A percentile compares a stretch with the other conserved stretches of the same genome.
Evolutionary conservation across 1,284 basidiomycete genomes (phyloP).

Genomic region (Xerocomus amazonicus): DNA sequence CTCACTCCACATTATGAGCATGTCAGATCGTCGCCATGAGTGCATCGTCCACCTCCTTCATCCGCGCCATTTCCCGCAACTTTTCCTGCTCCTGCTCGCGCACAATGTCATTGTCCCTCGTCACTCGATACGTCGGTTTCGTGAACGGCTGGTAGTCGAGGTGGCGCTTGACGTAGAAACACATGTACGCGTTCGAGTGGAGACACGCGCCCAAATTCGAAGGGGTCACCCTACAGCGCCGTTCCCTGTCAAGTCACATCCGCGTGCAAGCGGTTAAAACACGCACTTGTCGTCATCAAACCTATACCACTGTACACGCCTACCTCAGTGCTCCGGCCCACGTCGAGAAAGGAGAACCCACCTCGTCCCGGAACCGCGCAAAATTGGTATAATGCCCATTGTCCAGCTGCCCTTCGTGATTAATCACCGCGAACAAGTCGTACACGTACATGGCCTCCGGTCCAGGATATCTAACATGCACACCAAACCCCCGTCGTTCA

Average conservation of each 20-base stretch:
- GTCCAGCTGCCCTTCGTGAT: slow-evolving; percentile 92
- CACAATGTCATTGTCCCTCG: slow-evolving; percentile 62
- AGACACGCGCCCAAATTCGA: slow-evolving; percentile 68
- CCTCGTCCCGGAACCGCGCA: slow-evolving; percentile 73
- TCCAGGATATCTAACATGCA: slow-evolving; percentile 42
- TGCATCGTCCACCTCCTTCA: slow-evolving; percentile 62
- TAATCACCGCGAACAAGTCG: slow-evolving; percentile 91
- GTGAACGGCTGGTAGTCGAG: slow-evolving; percentile 74
- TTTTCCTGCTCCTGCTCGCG: slow-evolving; percentile 49
- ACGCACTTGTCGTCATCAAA: slow-evolving; percentile 90
- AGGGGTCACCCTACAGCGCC: slow-evolving; percentile 56
- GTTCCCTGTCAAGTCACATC: background rate
- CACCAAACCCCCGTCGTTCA: background rate
- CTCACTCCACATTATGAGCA: too few species aligned
- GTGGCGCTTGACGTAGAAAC: slow-evolving; percentile 86
- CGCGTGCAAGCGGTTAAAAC: background rate
- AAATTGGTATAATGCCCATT: slow-evolving; percentile 94
- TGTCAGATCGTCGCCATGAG: slow-evolving; percentile 43
- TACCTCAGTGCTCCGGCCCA: background rate
- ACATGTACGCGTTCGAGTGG: slow-evolving; percentile 79
- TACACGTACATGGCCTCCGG: slow-evolving; percentile 81
- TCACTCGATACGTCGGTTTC: slow-evolving; percentile 67
- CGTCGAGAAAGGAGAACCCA: slow-evolving; percentile 31
- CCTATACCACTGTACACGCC: slow-evolving; percentile 73
- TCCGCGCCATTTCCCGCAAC: slow-evolving; percentile 42